Evolutionary conservation across 192 early-diverging fungal genomes (phyloP), one percentile per base, ranked within the genome.

Genomic region (Podila epicladia): DNA sequence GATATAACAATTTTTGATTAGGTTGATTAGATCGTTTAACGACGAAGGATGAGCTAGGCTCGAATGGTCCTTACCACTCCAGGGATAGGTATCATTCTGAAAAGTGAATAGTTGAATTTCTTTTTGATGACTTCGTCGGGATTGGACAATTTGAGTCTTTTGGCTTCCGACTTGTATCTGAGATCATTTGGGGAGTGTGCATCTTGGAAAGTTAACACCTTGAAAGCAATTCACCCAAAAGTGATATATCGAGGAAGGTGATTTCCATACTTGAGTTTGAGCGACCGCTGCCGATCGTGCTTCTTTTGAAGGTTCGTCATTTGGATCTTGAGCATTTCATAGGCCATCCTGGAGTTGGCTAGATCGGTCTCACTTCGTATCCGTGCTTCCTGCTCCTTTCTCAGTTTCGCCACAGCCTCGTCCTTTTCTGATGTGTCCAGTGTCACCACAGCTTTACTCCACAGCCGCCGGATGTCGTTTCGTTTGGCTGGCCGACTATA

Each of bases 381-480:
- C 29, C 74, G 37, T 0, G 29, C 51, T 17, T 75, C 71, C 35
- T 64, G 75, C 31, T 76, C 77, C 33, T 69, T 73, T 49, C 41
- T 73, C 2, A 58, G 51, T 13, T 64, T 65, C 12, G 57, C 12
- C n/a, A 57, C 26, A 13, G 75, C 72, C 35, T 64, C 63, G 17
- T 83, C 75, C 62, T 22, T 65, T 59, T 79, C 71, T 17, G 72
- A 65, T 9, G 82, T 79, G 45, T 83, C 82, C 19, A 70, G 35
- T 9, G 65, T 71, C 9, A 73, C 67, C 9, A 83, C 67, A 4
- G 67, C 58, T 53, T 73, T 83, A 62, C 74, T 77, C 82, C 82
- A 83, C 26, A 83, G 69, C 5, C 64, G 58, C 12, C 82, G 82
- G 31, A 83, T 60, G 62, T 82, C 80, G 7, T 38, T 83, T 17